These are phyloP conservation scores for Astrothelium macrocarpum DNA, from an alignment of 495 filamentous ascomycete species.

Conservation along the genomic window DNA sequence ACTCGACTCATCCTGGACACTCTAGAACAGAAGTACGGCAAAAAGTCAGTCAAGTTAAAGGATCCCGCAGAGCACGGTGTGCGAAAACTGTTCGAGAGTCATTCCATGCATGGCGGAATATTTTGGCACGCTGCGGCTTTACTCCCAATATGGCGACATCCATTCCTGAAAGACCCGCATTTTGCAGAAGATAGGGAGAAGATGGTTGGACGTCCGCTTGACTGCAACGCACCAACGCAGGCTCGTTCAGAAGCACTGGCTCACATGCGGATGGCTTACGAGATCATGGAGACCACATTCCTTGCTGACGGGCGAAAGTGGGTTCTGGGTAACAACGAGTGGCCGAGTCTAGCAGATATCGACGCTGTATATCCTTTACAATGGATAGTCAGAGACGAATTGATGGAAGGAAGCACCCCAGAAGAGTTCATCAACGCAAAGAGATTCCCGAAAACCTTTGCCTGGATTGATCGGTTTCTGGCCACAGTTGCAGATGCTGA, in stretches of 20 bases:
- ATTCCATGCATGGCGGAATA: conserved; percentile 34
- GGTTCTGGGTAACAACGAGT: conserved; percentile 36
- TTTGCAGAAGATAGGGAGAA: conserved; percentile 44
- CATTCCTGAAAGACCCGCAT: conserved; percentile 39
- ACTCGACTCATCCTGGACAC: conserved; percentile 27
- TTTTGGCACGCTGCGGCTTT: conserved; percentile 39
- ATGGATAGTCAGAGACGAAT: conserved; percentile 40
- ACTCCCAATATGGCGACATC: conserved; percentile 37
- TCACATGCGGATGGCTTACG: conserved; percentile 35
- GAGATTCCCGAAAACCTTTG: conserved; percentile 44
- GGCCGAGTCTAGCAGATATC: conserved; percentile 48
- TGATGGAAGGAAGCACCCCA: conserved; percentile 32
- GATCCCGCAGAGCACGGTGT: not conserved
- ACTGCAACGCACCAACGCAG: conserved; percentile 26
- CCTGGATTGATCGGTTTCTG: conserved; percentile 46
- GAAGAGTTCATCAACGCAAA: conserved; percentile 32
- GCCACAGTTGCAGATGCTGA: conserved; percentile 25
- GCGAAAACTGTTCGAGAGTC: not conserved
- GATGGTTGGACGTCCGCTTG: conserved; percentile 33
- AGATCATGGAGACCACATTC: conserved; percentile 42
- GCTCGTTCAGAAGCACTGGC: conserved; percentile 39
- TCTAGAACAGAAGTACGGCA: conserved; percentile 18
- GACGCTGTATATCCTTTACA: conserved; percentile 52
- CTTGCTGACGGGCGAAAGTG: conserved; percentile 49
- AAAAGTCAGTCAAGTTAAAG: not conserved